A percentile compares a stretch with the other conserved stretches of the same genome.
These are phyloP conservation scores for Eurotiales sp. DNA, from an alignment of 2,329 filamentous ascomycete species.

Conservation along the genomic window DNA sequence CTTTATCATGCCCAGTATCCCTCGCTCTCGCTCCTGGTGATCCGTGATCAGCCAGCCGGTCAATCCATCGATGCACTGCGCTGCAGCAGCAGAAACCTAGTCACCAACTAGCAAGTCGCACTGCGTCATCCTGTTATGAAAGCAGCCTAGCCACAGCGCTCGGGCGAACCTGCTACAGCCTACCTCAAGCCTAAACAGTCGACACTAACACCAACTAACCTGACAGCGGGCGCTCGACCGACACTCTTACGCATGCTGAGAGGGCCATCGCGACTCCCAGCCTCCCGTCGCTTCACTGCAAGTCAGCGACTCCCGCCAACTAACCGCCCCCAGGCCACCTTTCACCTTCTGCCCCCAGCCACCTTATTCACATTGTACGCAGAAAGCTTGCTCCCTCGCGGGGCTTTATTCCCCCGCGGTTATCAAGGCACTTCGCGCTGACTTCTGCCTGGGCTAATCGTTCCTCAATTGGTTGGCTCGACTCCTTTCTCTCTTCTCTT, in stretches of 20 bases:
- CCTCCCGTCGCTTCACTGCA: neutral
- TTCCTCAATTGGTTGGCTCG: neutral
- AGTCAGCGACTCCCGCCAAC: no score
- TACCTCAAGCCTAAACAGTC: neutral
- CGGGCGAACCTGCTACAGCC: neutral
- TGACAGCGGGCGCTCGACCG: no score
- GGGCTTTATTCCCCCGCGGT: neutral
- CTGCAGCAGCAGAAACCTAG: neutral
- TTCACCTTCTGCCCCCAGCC: neutral
- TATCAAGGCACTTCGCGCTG: neutral
- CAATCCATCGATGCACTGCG: neutral
- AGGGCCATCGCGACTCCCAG: neutral
- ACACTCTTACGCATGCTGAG: no score
- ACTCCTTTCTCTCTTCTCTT: neutral
- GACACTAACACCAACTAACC: no score
- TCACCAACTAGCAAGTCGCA: neutral
- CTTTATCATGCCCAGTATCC: no score
- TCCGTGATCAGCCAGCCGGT: no score
- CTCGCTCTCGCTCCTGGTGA: no score
- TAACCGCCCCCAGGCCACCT: neutral
- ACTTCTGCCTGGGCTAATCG: neutral
- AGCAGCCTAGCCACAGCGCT: neutral
- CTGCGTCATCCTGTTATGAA: neutral
- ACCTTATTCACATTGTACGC: neutral
- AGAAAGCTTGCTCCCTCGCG: constrained; percentile 1